A percentile compares a stretch with the other conserved stretches of the same genome.
phyloP scores from a whole-genome alignment of 768 basidiomycete genomes.

The Mrakia gelida region DNA sequence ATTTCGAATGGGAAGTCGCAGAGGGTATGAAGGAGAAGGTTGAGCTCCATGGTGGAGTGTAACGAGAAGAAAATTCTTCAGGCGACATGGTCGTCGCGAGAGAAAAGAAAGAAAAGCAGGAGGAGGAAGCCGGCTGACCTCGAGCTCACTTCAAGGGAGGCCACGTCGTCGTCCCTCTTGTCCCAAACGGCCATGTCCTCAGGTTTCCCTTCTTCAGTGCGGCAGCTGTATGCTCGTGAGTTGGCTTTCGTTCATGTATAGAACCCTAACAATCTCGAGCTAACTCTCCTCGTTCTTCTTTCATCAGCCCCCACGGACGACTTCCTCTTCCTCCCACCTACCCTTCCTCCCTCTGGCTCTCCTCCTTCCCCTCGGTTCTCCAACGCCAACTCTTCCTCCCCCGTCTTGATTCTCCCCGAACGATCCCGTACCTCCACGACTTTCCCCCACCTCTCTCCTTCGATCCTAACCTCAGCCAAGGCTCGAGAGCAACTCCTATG shows the following conservation, averaged over 20 bases:
- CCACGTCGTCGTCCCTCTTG: neutral
- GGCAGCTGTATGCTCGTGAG: conserved; percentile 31
- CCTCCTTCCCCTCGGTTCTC: neutral
- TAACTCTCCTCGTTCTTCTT: neutral
- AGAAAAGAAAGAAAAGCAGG: no score
- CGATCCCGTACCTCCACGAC: neutral
- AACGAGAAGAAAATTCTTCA: no score
- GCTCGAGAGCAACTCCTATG: conserved; percentile 11
- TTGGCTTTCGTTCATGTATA: neutral
- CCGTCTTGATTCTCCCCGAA: conserved; percentile 27
- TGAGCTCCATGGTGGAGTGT: no score
- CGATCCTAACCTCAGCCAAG: neutral
- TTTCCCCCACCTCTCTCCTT: conserved; percentile 10
- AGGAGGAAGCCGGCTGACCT: no score
- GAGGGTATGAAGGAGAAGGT: no score
- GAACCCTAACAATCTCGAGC: neutral
- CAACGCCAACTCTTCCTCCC: conserved; percentile 8
- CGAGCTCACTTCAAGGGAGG: no score
- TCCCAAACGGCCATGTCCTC: conserved; percentile 11
- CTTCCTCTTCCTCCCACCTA: conserved; percentile 31
- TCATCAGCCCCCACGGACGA: conserved; percentile 29
- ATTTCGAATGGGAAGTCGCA: no score
- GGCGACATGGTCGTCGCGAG: no score
- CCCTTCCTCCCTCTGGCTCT: conserved; percentile 18
- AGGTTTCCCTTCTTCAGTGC: neutral